Evolutionary conservation across 352 stramenopile species (phyloP).

Genomic region (Phytophthora pisi): DNA sequence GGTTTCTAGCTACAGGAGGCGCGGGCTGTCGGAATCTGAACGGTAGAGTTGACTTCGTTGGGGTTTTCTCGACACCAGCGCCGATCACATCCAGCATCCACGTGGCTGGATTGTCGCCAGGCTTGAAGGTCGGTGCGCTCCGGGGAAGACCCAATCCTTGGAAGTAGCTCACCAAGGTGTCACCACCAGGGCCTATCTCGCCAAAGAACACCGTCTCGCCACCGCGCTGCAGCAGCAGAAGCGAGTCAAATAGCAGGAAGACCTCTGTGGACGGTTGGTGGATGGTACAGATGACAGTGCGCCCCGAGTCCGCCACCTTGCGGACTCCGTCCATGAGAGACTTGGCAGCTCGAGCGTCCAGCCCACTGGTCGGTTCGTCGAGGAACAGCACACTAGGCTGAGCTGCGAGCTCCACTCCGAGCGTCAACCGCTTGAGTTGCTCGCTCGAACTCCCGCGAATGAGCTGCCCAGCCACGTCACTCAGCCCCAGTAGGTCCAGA

Average conservation of each 20-base stretch:
- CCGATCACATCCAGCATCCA: slow-evolving; percentile 86
- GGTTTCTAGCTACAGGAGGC: slow-evolving; percentile 4
- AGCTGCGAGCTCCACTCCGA: slow-evolving; percentile 54
- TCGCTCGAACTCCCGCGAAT: slow-evolving; percentile 50
- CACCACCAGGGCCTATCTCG: slow-evolving; percentile 62
- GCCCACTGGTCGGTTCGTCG: slow-evolving; percentile 60
- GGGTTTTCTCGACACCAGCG: slow-evolving; percentile 47
- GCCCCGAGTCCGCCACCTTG: slow-evolving; percentile 63
- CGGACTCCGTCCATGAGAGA: slow-evolving; percentile 65
- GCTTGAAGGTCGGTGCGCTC: slow-evolving; percentile 45
- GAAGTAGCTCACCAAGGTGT: slow-evolving; percentile 63
- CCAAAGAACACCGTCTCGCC: slow-evolving; percentile 87
- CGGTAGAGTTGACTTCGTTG: slow-evolving; percentile 7
- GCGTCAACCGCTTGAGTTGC: slow-evolving; percentile 56
- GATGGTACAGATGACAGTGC: slow-evolving; percentile 80
- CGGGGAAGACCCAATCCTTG: slow-evolving; percentile 45
- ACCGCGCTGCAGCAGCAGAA: slow-evolving; percentile 87
- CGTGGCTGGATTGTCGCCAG: slow-evolving; percentile 82
- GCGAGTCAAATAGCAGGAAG: slow-evolving; percentile 77
- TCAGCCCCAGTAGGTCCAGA: slow-evolving; percentile 77
- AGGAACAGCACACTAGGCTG: slow-evolving; percentile 60
- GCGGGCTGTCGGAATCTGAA: slow-evolving; percentile 14
- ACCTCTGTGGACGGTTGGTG: slow-evolving; percentile 51
- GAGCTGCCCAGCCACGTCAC: slow-evolving; percentile 51
- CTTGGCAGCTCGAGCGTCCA: slow-evolving; percentile 77